phyloP scores from a whole-genome alignment of 2,329 filamentous ascomycete genomes.

The Pyrenophora graminea region DNA sequence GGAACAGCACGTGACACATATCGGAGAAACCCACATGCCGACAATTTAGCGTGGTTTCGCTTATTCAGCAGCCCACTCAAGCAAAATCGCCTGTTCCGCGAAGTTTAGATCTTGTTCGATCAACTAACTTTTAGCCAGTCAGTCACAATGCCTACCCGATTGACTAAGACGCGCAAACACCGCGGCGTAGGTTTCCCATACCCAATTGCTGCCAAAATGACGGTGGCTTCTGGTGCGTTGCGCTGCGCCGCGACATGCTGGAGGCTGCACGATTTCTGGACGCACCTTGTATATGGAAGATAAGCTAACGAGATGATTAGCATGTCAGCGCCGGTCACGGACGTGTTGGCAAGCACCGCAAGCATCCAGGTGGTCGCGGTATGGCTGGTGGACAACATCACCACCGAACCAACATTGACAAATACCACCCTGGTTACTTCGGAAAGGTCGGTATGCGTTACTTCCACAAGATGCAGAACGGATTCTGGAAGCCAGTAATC shows the following conservation, averaged over 20 bases:
- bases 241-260: background rate
- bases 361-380: constrained; percentile 66
- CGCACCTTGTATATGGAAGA: too few species aligned
- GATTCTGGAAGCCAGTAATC: constrained; percentile 7
- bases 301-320: background rate
- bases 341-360: constrained; percentile 98
- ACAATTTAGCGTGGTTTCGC: constrained; percentile 17
- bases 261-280: background rate
- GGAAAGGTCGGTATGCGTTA: constrained; percentile 68
- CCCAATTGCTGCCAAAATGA: background rate
- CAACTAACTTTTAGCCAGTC: constrained; percentile 36
- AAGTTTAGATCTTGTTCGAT: constrained; percentile 9
- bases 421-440: constrained; percentile 99
- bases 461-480: constrained; percentile 76
- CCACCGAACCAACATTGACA: constrained; percentile 89
- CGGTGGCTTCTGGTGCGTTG: background rate
- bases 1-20: background rate
- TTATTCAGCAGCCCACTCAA: constrained; percentile 17
- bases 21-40: constrained; percentile 5
- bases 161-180: constrained; percentile 48
- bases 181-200: constrained; percentile 67
- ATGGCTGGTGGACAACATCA: constrained; percentile 88
- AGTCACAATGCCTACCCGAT: constrained; percentile 38
- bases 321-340: constrained; percentile 66
- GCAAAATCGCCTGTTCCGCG: constrained; percentile 1